Base-by-base conservation (phyloP, 148 eudicot species). In the Polygonum aviculare region DNA sequence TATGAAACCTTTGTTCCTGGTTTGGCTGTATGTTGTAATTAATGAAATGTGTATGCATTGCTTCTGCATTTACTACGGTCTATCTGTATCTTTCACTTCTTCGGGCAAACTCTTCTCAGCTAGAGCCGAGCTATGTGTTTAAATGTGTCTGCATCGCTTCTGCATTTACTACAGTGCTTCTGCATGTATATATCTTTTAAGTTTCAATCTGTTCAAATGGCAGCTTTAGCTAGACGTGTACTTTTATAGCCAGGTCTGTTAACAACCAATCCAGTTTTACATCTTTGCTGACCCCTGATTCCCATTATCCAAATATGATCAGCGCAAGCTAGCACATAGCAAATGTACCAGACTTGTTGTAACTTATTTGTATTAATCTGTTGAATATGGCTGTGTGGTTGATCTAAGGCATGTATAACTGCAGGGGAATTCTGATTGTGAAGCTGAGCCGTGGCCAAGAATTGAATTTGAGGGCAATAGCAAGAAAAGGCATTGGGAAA, bases 401-500 rank as follows among this genome's bases (percentile, higher is more conserved):
- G 72, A 67, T 67, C 21, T 67, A 38, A 14, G 44, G 0, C n/a
- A 38, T 67, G 21, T 67, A 36, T 15, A 15, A 35, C 7, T 81
- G 71, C 83, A 92, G 99, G 85, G 99, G 99, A 78, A 85, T 93
- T 79, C 84, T 93, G 36, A 91, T 95, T 83, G 97, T 93, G 84
- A 95, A 95, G 86, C 77, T 95, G 77, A 93, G 97, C 15, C 94
- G 92, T 59, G 97, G 99, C 77, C 97, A 95, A 76, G 97, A 95
- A 78, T 84, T 92, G 83, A 84, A 83, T 81, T 87, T 95, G 67
- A 89, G 98, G 87, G 98, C 97, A 78, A 92, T 95, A 47, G 97
- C 97, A 36, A 90, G 98, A 51, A 95, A 95, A 79, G 99, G 97
- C 39, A 89, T 92, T 51, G 97, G 99, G 50, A 95, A 95, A 87